Evolutionary conservation across 768 basidiomycete genomes (phyloP).

Genomic region (Mycena haematopus): DNA sequence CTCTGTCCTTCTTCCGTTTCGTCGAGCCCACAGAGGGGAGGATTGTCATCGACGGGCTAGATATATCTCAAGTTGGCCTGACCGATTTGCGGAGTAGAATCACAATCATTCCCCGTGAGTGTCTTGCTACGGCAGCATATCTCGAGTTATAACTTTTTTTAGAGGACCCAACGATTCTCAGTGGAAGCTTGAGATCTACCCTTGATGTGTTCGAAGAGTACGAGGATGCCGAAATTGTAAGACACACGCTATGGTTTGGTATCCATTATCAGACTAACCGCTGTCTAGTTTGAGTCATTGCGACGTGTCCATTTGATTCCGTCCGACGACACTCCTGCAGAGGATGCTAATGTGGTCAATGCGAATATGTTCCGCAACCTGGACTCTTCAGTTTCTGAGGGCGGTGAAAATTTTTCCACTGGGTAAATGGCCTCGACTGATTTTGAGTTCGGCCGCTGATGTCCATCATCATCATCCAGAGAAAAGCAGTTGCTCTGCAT

Average conservation of each 20-base stretch:
- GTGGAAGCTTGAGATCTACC: constrained; percentile 80
- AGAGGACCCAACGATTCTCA: constrained; percentile 90
- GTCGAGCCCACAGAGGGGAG: constrained; percentile 72
- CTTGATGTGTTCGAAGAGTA: constrained; percentile 90
- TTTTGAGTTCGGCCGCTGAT: not conserved
- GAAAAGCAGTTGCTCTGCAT: constrained; percentile 88
- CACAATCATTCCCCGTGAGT: constrained; percentile 77
- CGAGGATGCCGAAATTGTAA: constrained; percentile 79
- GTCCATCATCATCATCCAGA: constrained; percentile 35
- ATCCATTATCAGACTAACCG: constrained; percentile 1
- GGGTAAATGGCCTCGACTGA: constrained; percentile 53
- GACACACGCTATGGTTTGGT: constrained; percentile 29
- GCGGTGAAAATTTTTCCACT: constrained; percentile 89
- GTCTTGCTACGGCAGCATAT: not conserved
- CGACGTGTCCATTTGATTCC: constrained; percentile 84
- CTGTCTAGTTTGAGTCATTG: constrained; percentile 71
- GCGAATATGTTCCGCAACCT: constrained; percentile 78
- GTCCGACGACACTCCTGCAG: constrained; percentile 54
- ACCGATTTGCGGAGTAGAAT: constrained; percentile 72
- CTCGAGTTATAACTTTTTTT: not conserved
- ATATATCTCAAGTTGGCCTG: constrained; percentile 70
- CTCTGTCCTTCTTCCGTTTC: constrained; percentile 86
- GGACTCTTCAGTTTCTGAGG: constrained; percentile 79
- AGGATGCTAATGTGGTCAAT: constrained; percentile 60
- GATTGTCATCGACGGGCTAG: constrained; percentile 67